Conservation (phyloP, 129 eudicot species). For the Lactuca saligna region DNA sequence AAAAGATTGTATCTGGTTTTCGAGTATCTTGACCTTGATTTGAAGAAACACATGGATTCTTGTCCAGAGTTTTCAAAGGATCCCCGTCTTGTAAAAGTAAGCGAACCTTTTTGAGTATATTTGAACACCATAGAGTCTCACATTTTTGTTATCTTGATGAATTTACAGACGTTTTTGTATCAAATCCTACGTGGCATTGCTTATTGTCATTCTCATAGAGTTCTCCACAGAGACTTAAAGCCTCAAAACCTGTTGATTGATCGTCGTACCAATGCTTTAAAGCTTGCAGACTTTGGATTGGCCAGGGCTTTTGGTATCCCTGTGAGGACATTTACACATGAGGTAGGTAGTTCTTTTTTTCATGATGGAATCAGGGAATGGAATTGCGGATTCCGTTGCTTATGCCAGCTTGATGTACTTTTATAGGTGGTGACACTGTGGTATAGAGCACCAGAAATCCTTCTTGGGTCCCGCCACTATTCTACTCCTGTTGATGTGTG, state of each 20-base stretch:
- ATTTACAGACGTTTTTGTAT: conserved; percentile 76
- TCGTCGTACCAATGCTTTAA: conserved; percentile 81
- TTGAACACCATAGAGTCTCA: conserved; percentile 2
- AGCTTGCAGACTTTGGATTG: conserved; percentile 96
- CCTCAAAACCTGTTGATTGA: conserved; percentile 97
- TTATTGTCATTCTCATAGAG: conserved; percentile 94
- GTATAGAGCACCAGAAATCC: conserved; percentile 98
- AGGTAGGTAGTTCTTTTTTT: conserved; percentile 38
- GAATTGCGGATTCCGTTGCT: not conserved
- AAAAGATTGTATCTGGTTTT: conserved; percentile 87
- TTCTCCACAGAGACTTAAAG: conserved; percentile 92
- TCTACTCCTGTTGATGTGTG: conserved; percentile 97
- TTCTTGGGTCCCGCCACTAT: conserved; percentile 91
- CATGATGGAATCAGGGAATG: not conserved
- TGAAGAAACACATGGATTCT: conserved; percentile 96
- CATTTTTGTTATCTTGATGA: conserved; percentile 1
- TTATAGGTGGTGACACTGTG: conserved; percentile 92
- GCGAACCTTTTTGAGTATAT: conserved; percentile 29
- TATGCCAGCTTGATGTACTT: not conserved
- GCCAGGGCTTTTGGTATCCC: conserved; percentile 98
- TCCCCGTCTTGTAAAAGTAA: conserved; percentile 74
- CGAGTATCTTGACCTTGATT: conserved; percentile 89
- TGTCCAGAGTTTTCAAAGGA: conserved; percentile 89
- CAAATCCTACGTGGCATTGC: conserved; percentile 96
- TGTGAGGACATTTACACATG: conserved; percentile 92